Evolutionary conservation across 768 basidiomycete genomes (phyloP).

Genomic region (Boletus tomentosulus): DNA sequence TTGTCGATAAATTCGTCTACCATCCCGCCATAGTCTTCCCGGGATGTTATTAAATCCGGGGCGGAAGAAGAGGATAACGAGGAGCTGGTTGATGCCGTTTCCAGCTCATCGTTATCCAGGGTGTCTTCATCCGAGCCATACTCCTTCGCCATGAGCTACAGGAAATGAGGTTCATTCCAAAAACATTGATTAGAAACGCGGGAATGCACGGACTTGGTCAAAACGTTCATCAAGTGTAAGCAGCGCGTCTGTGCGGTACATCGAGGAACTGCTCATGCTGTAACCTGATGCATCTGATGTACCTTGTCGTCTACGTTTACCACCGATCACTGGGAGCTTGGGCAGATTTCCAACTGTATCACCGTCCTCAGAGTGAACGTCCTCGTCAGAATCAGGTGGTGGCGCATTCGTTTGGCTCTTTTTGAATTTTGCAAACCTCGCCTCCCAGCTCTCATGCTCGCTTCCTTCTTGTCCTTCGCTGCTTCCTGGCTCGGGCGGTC

Average conservation of each 20-base stretch:
- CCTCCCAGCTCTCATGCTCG: slow-evolving; percentile 60
- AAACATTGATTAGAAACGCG: background rate
- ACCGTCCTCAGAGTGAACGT: slow-evolving; percentile 58
- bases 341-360: slow-evolving; percentile 82
- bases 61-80: slow-evolving; percentile 52
- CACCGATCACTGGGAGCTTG: slow-evolving; percentile 73
- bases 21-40: slow-evolving; percentile 87
- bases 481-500: slow-evolving; percentile 16
- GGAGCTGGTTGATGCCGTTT: slow-evolving; percentile 35
- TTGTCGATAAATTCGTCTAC: slow-evolving; percentile 92
- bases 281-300: slow-evolving; percentile 88
- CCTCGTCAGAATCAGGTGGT: slow-evolving; percentile 45
- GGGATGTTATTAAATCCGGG: slow-evolving; percentile 72
- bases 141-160: slow-evolving; percentile 70
- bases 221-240: slow-evolving; percentile 90
- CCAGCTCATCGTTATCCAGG: slow-evolving; percentile 47
- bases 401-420: slow-evolving; percentile 34
- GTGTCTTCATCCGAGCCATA: slow-evolving; percentile 63
- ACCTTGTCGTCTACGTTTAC: slow-evolving; percentile 66
- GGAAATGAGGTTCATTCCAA: background rate
- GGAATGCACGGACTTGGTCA: slow-evolving; percentile 67
- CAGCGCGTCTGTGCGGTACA: slow-evolving; percentile 88
- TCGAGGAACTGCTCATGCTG: slow-evolving; percentile 95
- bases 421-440: slow-evolving; percentile 80
- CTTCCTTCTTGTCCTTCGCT: slow-evolving; percentile 26